Conservation (phyloP, 306 rosid species). For the Ochetophila trinervis region DNA sequence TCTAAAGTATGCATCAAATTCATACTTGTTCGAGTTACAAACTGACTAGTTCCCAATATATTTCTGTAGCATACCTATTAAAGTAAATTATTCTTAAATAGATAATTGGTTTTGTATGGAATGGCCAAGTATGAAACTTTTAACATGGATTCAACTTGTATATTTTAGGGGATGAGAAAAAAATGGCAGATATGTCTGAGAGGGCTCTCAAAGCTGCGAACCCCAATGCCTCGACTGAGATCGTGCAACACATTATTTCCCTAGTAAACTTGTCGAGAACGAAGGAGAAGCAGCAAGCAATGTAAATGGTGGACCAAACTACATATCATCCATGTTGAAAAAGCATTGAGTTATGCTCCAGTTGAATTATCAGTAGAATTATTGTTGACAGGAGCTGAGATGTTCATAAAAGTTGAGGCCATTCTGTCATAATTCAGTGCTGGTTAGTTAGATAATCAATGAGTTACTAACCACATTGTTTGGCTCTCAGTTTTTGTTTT, state of each 20-base stretch:
- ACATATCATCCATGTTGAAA: too few species aligned
- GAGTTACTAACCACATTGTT: background rate
- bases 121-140: background rate
- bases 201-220: slow-evolving; percentile 70
- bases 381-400: slow-evolving; percentile 1
- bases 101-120: background rate
- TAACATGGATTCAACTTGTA: background rate
- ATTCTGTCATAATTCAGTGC: too few species aligned
- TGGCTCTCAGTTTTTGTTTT: too few species aligned
- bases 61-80: background rate
- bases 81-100: background rate
- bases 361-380: background rate
- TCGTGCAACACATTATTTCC: slow-evolving; percentile 54
- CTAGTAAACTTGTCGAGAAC: slow-evolving; percentile 35
- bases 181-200: slow-evolving; percentile 68
- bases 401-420: slow-evolving; percentile 1
- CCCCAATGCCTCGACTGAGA: slow-evolving; percentile 55
- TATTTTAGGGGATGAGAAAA: slow-evolving; percentile 48
- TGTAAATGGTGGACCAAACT: background rate
- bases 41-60: too few species aligned
- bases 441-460: background rate
- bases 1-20: too few species aligned
- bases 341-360: background rate
- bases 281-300: slow-evolving; percentile 12
- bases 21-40: too few species aligned